Evolutionary conservation across 169 alveolate genomes (phyloP), one percentile per base, ranked within the genome.

Genomic region (Eimeria sp.): DNA sequence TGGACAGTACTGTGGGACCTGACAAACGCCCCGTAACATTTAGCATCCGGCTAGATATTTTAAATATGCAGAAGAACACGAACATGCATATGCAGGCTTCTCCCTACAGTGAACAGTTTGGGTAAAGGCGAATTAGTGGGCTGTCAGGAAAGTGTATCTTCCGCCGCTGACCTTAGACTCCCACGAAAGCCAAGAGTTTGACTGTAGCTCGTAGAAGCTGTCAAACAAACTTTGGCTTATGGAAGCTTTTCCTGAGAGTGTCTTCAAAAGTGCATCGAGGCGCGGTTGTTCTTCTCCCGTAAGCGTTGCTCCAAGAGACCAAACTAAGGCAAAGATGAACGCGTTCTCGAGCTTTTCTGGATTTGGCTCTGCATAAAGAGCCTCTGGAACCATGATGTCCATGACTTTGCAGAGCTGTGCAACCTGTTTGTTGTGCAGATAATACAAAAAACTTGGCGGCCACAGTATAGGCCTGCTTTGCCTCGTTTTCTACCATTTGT

Each of bases 241-340:
- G 49, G 97, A 95, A 30, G 97, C 96, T 27, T 97, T 92, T 16
- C 97, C 97, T 34, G 98, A 96, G 27, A 96, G 49, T 14, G 96
- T 97, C 96, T 97, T 97, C 20, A 99, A 90, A 95, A 98, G 98
- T 84, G 97, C 98, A 83, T 98, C 99, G 95, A 98, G 98, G 80
- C 98, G 97, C 83, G 96, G 97, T 95, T 99, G 97, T 87, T 97
- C 99, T 83, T 98, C 98, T 30, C 96, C 97, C 1, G 94, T 97
- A 43, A 99, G 97, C 47, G 98, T 96, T 61, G 98, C 99, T 45
- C 99, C 99, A 16, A 99, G 89, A 1, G 99, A 98, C 99, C 99
- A 99, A 45, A 98, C 97, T 94, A 99, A 90, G 75, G 99, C 98
- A 96, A 98, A 98, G 86, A 99, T 97, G 96, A 98, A 99, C 47